Evolutionary conservation across 169 alveolate species (phyloP).

Genomic region (Plasmodium reichenowi): DNA sequence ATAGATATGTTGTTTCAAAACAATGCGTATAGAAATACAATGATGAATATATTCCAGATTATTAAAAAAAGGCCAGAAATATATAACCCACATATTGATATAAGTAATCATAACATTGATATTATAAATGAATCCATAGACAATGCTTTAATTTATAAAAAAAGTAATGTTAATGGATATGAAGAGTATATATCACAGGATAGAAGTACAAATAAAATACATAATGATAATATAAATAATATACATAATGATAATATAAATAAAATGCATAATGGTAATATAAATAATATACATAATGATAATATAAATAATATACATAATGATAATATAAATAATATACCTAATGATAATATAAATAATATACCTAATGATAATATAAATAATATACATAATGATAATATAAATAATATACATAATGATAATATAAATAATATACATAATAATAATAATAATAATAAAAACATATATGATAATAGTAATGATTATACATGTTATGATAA

Average conservation of each 20-base stretch:
- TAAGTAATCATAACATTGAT: constrained; percentile 26
- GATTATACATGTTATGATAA: not conserved
- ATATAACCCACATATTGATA: constrained; percentile 80
- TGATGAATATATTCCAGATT: constrained; percentile 80
- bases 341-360: too few species aligned
- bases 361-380: not conserved
- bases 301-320: not conserved
- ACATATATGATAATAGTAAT: not conserved
- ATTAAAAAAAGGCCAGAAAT: constrained; percentile 82
- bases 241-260: not conserved
- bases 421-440: not conserved
- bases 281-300: too few species aligned
- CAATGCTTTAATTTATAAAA: not conserved
- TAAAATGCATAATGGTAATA: not conserved
- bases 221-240: not conserved
- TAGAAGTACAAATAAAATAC: too few species aligned
- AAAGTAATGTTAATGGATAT: not conserved
- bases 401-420: too few species aligned
- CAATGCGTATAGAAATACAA: constrained; percentile 82
- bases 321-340: too few species aligned
- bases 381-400: not conserved
- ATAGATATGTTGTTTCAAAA: constrained; percentile 84
- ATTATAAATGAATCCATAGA: constrained; percentile 28
- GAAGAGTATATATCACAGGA: too few species aligned
- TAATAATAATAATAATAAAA: too few species aligned